Evolutionary conservation across 163 green algal species (phyloP).

Genomic region (Volvox carteri): DNA sequence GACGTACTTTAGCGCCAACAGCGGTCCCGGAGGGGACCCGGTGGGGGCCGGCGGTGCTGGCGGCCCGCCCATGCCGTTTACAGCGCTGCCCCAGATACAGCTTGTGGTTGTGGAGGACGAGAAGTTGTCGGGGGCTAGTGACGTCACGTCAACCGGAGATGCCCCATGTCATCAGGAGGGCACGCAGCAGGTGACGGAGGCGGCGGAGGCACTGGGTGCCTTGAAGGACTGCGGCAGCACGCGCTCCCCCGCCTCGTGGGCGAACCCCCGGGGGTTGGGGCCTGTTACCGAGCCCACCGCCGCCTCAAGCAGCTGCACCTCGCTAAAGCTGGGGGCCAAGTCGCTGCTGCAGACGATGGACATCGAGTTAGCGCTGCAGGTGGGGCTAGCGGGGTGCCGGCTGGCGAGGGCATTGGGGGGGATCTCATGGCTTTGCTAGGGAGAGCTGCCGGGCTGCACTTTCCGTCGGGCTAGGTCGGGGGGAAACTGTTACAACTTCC

Average conservation of each 20-base stretch:
- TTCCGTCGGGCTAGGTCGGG: too few relatives aligned
- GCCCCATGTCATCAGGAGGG: too few relatives aligned
- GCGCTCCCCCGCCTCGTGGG: too few relatives aligned
- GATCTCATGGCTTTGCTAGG: neutral
- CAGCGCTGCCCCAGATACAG: neutral
- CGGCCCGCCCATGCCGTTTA: neutral
- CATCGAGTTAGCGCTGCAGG: slow-evolving; percentile 42
- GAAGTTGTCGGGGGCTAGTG: neutral
- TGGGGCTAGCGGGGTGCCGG: neutral
- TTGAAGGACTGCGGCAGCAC: too few relatives aligned
- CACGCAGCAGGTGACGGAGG: neutral
- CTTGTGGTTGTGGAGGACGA: slow-evolving; percentile 8
- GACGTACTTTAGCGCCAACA: neutral
- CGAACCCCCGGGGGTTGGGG: too few relatives aligned
- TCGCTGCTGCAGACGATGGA: slow-evolving; percentile 28
- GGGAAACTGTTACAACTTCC: too few relatives aligned
- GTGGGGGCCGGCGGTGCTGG: neutral
- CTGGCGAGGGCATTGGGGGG: neutral
- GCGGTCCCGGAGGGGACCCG: neutral
- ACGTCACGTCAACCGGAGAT: too few relatives aligned
- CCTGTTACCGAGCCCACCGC: neutral
- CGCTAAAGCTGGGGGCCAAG: neutral
- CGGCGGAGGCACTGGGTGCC: too few relatives aligned
- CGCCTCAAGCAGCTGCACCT: neutral
- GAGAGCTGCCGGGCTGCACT: too few relatives aligned